Evolutionary conservation across 768 basidiomycete genomes (phyloP), one percentile per base, ranked within the genome.

Genomic region (Austroboletus festivus): DNA sequence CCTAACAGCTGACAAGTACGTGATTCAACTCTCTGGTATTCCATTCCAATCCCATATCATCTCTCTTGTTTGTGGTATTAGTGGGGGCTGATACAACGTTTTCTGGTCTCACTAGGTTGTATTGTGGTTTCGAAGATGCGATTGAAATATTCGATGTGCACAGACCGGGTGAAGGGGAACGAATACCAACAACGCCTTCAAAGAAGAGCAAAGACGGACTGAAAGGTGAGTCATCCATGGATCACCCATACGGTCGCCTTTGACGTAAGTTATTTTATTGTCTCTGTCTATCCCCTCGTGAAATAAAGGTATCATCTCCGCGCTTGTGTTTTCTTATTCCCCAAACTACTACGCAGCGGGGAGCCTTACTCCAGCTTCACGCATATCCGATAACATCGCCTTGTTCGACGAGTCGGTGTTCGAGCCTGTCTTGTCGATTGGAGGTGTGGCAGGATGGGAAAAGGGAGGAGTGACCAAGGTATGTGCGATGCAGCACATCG

Each of bases 51-150:
- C n/a, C n/a, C n/a, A n/a, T n/a, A n/a, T n/a, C n/a, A n/a, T n/a
- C n/a, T n/a, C n/a, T n/a, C n/a, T n/a, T n/a, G n/a, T n/a, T n/a
- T n/a, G n/a, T n/a, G n/a, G n/a, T n/a, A n/a, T n/a, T n/a, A n/a
- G n/a, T n/a, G n/a, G n/a, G n/a, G n/a, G n/a, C n/a, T n/a, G n/a
- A n/a, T n/a, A n/a, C n/a, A n/a, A n/a, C n/a, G n/a, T 8, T 20
- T 31, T 11, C 12, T 15, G 13, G 3, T 20, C 16, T 37, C 19
- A n/a, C 16, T 37, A 58, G 91, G 56, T 64, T 95, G 3, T 95
- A 92, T 65, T 93, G 93, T 60, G 91, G 92, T 0, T 88, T 86
- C 51, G 85, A 91, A 64, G 79, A 85, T 54, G 85, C 89, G 6
- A 86, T 95, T 42, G 92, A 93, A 64, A 75, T 92, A 15, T 89